Evolutionary conservation across 495 filamentous ascomycete species (phyloP).

Genomic region (Aspergillus incahuasiensis): DNA sequence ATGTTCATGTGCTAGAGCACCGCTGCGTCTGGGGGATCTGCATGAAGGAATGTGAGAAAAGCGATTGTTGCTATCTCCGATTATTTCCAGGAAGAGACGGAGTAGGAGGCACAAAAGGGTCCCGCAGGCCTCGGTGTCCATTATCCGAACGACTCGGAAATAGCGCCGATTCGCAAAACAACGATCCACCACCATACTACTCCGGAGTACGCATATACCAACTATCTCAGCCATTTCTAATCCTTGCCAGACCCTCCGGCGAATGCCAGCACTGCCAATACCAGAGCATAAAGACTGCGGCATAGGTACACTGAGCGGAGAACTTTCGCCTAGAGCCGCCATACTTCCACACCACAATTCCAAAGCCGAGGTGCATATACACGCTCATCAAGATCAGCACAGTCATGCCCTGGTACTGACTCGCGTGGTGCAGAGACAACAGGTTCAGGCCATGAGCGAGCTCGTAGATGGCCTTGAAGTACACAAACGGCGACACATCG

Average conservation of each 20-base stretch:
- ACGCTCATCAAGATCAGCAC: neutral
- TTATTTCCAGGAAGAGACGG: too few species aligned
- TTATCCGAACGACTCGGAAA: neutral
- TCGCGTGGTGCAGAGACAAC: neutral
- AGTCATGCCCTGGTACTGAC: neutral
- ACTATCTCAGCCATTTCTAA: neutral
- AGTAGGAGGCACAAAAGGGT: too few species aligned
- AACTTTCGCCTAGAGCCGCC: neutral
- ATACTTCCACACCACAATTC: neutral
- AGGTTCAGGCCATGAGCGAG: neutral
- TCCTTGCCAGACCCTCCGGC: neutral
- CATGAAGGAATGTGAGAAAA: too few species aligned
- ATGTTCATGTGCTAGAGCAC: neutral
- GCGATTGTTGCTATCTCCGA: too few species aligned
- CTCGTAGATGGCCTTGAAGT: neutral
- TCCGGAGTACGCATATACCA: too few species aligned
- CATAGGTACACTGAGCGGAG: neutral
- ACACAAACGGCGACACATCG: neutral
- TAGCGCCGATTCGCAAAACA: neutral
- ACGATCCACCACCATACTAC: neutral
- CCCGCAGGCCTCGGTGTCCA: neutral
- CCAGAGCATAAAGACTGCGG: neutral
- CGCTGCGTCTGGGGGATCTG: too few species aligned
- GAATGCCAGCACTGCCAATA: neutral
- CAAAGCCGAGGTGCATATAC: neutral